Evolutionary conservation across 2,329 filamentous ascomycete species (phyloP), one percentile per base, ranked within the genome.

Genomic region (Aureobasidium namibiae): DNA sequence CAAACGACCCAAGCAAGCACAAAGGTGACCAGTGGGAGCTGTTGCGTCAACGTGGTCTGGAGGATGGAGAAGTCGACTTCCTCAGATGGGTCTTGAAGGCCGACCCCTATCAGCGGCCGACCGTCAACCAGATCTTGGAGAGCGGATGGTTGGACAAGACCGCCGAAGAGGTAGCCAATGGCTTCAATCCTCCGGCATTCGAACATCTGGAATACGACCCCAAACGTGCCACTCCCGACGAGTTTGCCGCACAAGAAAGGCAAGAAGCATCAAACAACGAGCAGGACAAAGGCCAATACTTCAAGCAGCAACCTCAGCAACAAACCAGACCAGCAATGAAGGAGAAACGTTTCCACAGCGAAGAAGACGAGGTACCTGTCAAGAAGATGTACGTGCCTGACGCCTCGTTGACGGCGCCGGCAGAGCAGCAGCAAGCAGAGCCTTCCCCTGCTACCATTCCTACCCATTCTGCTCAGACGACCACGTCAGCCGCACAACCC

Each of bases 101-200:
- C 10, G 64, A 69, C 60, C 67, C 67, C 2, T 58, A 46, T n/a
- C 42, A 65, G 42, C 61, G 67, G 18, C 67, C 67, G 24, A 63
- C 64, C 11, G 66, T 65, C 7, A 38, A 54, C 9, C 62, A 61
- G n/a, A 64, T 68, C 42, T 50, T 68, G 31, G 49, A 61, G 18
- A 41, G 44, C 13, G 56, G 56, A 33, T 59, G 56, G 56, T 24
- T 59, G 7, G 56, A 59, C 45, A 59, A 49, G 56, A 44, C 24
- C n/a, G 44, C 42, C 11, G 56, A 45, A 26, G 56, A 50, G 31
- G 34, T 49, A 13, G 45, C 45, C 41, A 24, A 23, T 8, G 56
- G 56, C 7, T 59, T 59, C 42, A 42, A 29, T 9, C 56, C 56
- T 13, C 56, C 56, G 14, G 14, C 33, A 13, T 33, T 46, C 21